Conservation (phyloP, 176 grass and related monocot species). For the Oryza punctata region DNA sequence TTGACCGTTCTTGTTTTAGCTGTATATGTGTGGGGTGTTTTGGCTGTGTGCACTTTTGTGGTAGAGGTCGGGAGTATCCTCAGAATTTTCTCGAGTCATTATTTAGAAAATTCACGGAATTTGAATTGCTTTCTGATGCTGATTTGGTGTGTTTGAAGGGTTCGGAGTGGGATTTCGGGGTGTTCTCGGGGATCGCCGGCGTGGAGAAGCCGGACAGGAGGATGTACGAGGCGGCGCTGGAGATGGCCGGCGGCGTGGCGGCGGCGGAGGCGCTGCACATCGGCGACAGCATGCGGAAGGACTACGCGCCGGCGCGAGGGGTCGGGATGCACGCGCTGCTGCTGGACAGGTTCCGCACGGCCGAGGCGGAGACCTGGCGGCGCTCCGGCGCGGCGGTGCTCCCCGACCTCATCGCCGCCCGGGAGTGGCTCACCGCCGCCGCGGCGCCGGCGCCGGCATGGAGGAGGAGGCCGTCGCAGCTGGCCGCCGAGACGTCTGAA, state of each 20-base stretch:
- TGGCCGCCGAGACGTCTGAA: neutral
- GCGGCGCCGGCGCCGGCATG: neutral
- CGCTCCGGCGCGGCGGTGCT: slow-evolving; percentile 61
- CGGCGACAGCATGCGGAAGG: slow-evolving; percentile 83
- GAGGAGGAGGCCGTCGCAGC: neutral
- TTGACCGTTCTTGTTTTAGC: too few relatives aligned
- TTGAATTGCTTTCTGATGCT: neutral
- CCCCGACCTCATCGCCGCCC: slow-evolving; percentile 66
- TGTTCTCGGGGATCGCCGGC: slow-evolving; percentile 59
- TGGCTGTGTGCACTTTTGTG: too few relatives aligned
- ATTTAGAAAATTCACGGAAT: too few relatives aligned
- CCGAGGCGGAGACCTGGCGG: slow-evolving; percentile 66
- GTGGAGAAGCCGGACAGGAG: slow-evolving; percentile 78
- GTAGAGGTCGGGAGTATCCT: too few relatives aligned
- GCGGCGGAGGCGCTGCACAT: slow-evolving; percentile 68
- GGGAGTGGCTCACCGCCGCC: slow-evolving; percentile 54
- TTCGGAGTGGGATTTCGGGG: slow-evolving; percentile 52
- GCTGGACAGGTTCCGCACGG: slow-evolving; percentile 74
- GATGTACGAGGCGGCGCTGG: slow-evolving; percentile 76
- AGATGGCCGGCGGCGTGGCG: slow-evolving; percentile 56
- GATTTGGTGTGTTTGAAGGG: slow-evolving; percentile 5
- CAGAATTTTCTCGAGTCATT: too few relatives aligned
- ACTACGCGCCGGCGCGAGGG: slow-evolving; percentile 67
- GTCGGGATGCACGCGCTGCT: slow-evolving; percentile 76
- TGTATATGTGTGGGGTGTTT: too few relatives aligned